phyloP scores from a whole-genome alignment of 352 stramenopile genomes.

The Phytophthora rubi region DNA sequence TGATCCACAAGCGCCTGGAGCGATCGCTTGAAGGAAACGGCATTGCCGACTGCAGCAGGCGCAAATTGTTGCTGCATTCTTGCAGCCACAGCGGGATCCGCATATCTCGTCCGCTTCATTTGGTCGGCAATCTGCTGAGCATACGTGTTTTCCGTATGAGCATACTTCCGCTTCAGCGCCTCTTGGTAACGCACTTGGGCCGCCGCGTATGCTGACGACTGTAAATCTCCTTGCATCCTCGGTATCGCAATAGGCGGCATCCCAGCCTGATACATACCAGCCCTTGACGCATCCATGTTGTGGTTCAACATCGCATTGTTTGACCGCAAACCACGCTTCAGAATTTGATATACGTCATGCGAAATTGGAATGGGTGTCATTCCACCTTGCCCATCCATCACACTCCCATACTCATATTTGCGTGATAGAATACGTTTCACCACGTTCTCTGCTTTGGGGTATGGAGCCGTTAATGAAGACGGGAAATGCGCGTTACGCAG shows the following conservation, averaged over 20 bases:
- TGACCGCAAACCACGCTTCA: constrained; percentile 39
- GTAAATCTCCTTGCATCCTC: constrained; percentile 35
- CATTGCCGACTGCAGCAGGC: constrained; percentile 13
- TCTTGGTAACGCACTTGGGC: constrained; percentile 40
- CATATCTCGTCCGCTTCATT: constrained; percentile 42
- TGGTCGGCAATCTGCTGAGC: constrained; percentile 39
- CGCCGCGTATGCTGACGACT: constrained; percentile 31
- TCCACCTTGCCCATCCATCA: constrained; percentile 40
- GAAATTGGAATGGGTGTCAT: constrained; percentile 50
- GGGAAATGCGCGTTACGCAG: constrained; percentile 46
- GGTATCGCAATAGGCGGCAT: constrained; percentile 25
- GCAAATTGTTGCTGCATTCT: constrained; percentile 33
- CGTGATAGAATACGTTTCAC: constrained; percentile 49
- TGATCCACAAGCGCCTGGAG: constrained; percentile 73
- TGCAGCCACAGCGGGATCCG: constrained; percentile 12
- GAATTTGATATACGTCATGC: constrained; percentile 48
- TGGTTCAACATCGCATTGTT: constrained; percentile 30
- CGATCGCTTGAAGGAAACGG: constrained; percentile 54
- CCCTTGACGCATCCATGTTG: constrained; percentile 19
- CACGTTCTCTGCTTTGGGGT: constrained; percentile 52
- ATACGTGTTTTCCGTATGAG: constrained; percentile 31
- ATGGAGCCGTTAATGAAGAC: constrained; percentile 36
- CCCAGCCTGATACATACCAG: constrained; percentile 27
- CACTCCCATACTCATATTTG: constrained; percentile 60
- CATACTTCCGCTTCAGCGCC: constrained; percentile 45